Base-by-base conservation (phyloP, 139 green algal species). In the Gonium pectorale region DNA sequence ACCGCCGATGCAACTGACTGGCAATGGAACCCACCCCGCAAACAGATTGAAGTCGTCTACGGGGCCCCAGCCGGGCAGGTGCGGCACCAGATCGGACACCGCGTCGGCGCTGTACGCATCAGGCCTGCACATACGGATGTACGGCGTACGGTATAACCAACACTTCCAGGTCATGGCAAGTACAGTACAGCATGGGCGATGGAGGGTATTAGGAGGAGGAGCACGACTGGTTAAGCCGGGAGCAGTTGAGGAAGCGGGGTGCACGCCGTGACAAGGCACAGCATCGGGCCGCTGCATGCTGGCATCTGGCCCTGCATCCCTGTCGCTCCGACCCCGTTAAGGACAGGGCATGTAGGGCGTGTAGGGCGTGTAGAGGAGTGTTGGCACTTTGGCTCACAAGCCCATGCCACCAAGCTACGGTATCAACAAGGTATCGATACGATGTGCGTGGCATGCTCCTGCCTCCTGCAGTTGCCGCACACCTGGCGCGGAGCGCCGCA, bases 21-120 rank as follows among this genome's bases (percentile, higher is more conserved):
- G n/a, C n/a, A n/a, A n/a, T n/a, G n/a, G n/a, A n/a, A n/a, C 84
- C 38, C 79, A 87, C 86, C 79, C 79, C 3, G 69, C 38, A 26
- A 87, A 86, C 63, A 86, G 35, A 40, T 71, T 63, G 66, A 87
- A 83, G 41, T 68, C 46, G 26, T 83, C 35, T 0, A 85, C 49
- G 8, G 78, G 40, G 11, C 88, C 88, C 43, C 80, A 87, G 49
- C 89, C 90, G 8, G 91, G 91, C 44, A 94, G 67, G 24, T 81
- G 31, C 24, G 67, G 29, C 5, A 93, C 88, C 38, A 89, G 73
- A 38, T 93, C 90, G 0, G 26, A 66, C 38, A 87, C 68, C 24
- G 90, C 90, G 19, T 75, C 79, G 9, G 22, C 43, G 27, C 78
- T 90, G 74, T 92, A 83, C 29, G 41, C 54, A 27, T 17, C 60